Base-by-base conservation (phyloP, 352 stramenopile genomes). In the Chrysophaeum taylorii region DNA sequence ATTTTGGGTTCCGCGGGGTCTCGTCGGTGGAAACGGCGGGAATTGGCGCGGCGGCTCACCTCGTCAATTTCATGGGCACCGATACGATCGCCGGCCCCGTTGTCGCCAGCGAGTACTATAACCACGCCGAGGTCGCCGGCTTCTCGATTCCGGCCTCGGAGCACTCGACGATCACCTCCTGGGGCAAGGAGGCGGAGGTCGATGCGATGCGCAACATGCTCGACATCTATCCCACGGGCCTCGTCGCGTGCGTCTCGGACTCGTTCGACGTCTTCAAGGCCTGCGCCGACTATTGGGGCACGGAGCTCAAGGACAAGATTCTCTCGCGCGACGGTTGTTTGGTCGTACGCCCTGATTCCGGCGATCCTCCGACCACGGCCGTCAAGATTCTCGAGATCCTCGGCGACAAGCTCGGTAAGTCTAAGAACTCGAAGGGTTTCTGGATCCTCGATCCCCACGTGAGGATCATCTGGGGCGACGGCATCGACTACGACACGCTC, bases 191-290 rank as follows among this genome's bases (percentile, higher is more conserved):
- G 16, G 4, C 9, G 1, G 57, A 66, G 31, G 33, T 31, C 31
- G 36, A 45, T 23, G 57, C 57, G 9, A 41, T 66, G 57, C 33
- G 36, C 2, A 66, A 66, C 57, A 66, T 66, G 57, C 57, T 66
- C 57, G 57, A 66, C 16, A 9, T 16, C 5, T 66, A 66, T n/a
- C 57, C 57, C 16, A 23, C 57, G 57, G 57, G 57, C 33, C 57
- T 45, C 33, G 57, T 66, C 2, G 57, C 57, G 16, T 66, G 57
- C 35, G 57, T 66, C 15, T 66, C 57, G 33, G 57, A 66, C 57
- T 66, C 57, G 14, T 66, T 33, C 57, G 57, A 66, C 35, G 33
- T 66, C 27, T 66, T 66, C 35, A 66, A 66, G n/a, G 57, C 57
- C 33, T 66, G 57, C 57, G 18, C 12, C 33, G 57, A 66, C 1